These are phyloP conservation scores for Clavulina sp. DNA, from an alignment of 768 basidiomycete genomes.

Conservation along the genomic window DNA sequence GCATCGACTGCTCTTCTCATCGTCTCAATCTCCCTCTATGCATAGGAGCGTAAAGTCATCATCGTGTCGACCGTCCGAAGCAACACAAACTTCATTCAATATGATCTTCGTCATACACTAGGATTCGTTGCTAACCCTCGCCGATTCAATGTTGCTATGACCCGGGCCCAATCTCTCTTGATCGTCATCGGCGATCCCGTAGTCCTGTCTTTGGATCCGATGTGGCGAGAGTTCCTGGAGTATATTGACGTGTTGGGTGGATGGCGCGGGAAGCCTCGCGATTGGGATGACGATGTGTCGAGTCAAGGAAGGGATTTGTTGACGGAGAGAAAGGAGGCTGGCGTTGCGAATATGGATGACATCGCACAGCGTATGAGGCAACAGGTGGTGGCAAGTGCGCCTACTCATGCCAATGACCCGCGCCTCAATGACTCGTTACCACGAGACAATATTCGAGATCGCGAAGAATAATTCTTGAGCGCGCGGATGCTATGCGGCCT, in stretches of 20 bases:
- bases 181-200: constrained; percentile 38
- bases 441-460: too few species aligned
- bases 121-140: constrained; percentile 9
- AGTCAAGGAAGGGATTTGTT: too few species aligned
- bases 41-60: constrained; percentile 10
- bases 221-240: constrained; percentile 46
- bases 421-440: too few species aligned
- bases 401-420: too few species aligned
- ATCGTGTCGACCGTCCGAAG: constrained; percentile 12
- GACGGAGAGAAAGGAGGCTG: too few species aligned
- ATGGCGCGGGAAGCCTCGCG: constrained; percentile 26
- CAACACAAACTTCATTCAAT: constrained; percentile 3
- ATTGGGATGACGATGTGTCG: too few species aligned
- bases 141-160: constrained; percentile 11
- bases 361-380: too few species aligned
- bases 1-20: not conserved
- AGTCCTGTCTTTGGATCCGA: constrained; percentile 37
- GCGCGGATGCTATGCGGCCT: too few species aligned
- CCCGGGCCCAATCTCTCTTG: constrained; percentile 7
- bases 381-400: too few species aligned
- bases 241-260: constrained; percentile 33
- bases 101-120: constrained; percentile 5
- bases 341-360: too few species aligned
- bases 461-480: too few species aligned
- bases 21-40: not conserved